Percentiles rank a stretch among this genome's conserved stretches.
Conservation (phyloP, 2,329 filamentous ascomycete genomes). For the Clarireedia hainanense region DNA sequence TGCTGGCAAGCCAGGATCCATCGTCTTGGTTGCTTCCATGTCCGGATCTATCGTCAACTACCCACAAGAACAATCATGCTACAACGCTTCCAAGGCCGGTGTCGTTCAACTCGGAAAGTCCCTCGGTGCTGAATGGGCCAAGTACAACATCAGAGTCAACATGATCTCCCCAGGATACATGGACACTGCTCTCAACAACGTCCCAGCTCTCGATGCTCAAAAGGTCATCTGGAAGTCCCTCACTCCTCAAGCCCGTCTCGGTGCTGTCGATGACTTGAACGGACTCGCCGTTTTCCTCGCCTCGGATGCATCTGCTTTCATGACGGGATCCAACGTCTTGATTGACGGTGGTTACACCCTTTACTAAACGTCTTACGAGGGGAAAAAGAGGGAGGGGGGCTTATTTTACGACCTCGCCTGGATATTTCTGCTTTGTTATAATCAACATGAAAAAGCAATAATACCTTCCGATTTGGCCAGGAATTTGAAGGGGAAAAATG, state of each 20-base stretch:
- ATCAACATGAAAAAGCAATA: neutral
- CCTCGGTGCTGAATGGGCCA: constrained; percentile 77
- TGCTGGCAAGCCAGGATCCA: constrained; percentile 61
- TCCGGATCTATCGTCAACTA: constrained; percentile 80
- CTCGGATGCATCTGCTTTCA: constrained; percentile 64
- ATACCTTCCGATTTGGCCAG: neutral
- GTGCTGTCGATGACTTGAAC: constrained; percentile 68
- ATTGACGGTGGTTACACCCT: constrained; percentile 29
- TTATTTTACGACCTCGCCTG: neutral
- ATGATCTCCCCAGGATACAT: constrained; percentile 77
- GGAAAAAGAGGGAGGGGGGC: constrained; percentile 8
- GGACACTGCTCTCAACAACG: constrained; percentile 75
- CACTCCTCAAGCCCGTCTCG: constrained; percentile 67
- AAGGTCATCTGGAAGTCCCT: constrained; percentile 73
- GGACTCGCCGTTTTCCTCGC: constrained; percentile 70
- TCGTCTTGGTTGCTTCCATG: constrained; percentile 74
- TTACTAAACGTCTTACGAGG: constrained; percentile 21
- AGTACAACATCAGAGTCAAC: constrained; percentile 74
- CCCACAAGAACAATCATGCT: constrained; percentile 74
- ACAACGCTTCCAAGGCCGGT: constrained; percentile 78
- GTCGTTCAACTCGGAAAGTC: constrained; percentile 74
- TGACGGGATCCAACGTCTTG: constrained; percentile 63
- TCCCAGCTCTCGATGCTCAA: constrained; percentile 69
- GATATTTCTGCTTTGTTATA: neutral
- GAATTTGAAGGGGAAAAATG: neutral